These are phyloP conservation scores for Colletotrichum gigasporum DNA, from an alignment of 2,329 filamentous ascomycete species.

Conservation along the genomic window DNA sequence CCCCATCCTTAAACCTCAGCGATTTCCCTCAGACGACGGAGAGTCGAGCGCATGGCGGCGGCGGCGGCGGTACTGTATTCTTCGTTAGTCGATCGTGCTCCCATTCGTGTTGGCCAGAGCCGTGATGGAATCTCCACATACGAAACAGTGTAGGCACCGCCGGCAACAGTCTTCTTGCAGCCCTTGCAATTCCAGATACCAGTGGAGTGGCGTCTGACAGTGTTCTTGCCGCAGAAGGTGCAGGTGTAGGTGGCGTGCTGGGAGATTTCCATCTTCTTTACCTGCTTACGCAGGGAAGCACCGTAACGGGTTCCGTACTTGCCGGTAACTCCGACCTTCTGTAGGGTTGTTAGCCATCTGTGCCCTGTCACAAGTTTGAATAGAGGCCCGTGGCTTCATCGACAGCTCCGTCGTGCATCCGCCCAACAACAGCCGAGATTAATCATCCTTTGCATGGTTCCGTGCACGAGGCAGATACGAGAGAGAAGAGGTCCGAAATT, in stretches of 20 bases:
- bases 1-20: slow-evolving; percentile 80
- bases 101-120: neutral
- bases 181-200: slow-evolving; percentile 98
- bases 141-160: slow-evolving; percentile 96
- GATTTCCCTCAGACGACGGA: slow-evolving; percentile 97
- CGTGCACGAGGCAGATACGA: neutral
- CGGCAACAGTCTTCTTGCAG: slow-evolving; percentile 90
- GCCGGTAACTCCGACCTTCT: slow-evolving; percentile 97
- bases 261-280: slow-evolving; percentile 99
- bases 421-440: neutral
- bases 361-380: neutral
- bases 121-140: slow-evolving; percentile 65
- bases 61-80: slow-evolving; percentile 84
- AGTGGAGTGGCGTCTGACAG: slow-evolving; percentile 88
- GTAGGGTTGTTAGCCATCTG: slow-evolving; percentile 31
- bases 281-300: slow-evolving; percentile 96
- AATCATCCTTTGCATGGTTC: too few species aligned
- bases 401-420: neutral
- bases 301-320: slow-evolving; percentile 99
- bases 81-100: slow-evolving; percentile 37
- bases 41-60: slow-evolving; percentile 93
- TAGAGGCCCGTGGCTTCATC: slow-evolving; percentile 9
- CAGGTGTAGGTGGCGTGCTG: slow-evolving; percentile 98
- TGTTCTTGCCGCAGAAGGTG: slow-evolving; percentile 98
- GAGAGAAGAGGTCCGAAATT: neutral